Conservation (phyloP, 2,329 filamentous ascomycete genomes). For the Didymella arachidicola region DNA sequence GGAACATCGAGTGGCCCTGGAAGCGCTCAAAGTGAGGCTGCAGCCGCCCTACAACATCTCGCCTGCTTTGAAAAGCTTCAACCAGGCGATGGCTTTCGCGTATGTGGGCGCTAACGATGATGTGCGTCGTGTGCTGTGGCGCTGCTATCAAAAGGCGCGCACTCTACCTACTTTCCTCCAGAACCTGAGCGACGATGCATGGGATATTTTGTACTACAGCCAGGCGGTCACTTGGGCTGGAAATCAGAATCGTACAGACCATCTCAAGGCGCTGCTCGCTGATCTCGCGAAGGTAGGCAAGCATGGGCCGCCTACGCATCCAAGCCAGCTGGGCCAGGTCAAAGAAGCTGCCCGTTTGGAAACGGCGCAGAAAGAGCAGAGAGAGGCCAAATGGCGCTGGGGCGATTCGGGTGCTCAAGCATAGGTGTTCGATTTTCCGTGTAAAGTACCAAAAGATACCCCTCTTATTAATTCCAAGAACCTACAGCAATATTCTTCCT, state of each 20-base stretch:
- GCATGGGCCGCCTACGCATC: conserved; percentile 48
- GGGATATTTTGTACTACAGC: conserved; percentile 51
- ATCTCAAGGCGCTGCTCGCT: conserved; percentile 38
- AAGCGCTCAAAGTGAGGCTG: conserved; percentile 38
- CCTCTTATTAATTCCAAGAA: not conserved
- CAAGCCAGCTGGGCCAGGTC: conserved; percentile 27
- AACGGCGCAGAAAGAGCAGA: conserved; percentile 9
- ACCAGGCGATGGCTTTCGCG: conserved; percentile 46
- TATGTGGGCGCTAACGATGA: conserved; percentile 50
- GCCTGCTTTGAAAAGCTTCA: conserved; percentile 45
- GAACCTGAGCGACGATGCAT: conserved; percentile 46
- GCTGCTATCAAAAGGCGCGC: conserved; percentile 45
- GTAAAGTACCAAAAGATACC: conserved; percentile 9
- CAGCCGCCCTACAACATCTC: conserved; percentile 44
- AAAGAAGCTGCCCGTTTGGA: conserved; percentile 11
- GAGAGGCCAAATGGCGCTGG: not conserved
- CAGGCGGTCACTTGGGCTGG: conserved; percentile 48
- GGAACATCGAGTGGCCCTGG: conserved; percentile 41
- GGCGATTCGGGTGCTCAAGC: not conserved
- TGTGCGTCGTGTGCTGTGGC: conserved; percentile 47
- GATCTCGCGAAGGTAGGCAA: conserved; percentile 45
- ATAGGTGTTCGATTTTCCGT: not conserved
- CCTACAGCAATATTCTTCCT: not conserved
- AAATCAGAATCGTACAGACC: conserved; percentile 44
- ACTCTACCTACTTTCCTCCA: conserved; percentile 43